These are phyloP conservation scores for Diaporthe destruens DNA, from an alignment of 2,329 filamentous ascomycete species.

Conservation along the genomic window DNA sequence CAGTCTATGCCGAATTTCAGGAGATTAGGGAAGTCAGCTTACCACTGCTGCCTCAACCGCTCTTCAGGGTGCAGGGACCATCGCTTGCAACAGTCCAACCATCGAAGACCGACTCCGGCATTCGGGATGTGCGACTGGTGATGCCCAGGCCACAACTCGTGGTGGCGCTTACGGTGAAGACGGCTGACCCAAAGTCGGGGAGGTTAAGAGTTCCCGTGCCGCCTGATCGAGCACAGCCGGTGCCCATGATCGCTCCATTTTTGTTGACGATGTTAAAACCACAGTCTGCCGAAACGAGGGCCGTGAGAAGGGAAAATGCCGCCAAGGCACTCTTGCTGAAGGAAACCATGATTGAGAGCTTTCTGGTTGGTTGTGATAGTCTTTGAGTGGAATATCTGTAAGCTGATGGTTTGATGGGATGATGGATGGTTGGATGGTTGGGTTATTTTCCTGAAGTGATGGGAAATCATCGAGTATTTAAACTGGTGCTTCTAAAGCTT, in stretches of 20 bases:
- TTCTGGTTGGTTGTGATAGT: neutral
- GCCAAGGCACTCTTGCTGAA: constrained; percentile 7
- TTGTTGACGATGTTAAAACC: constrained; percentile 6
- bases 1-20: no score
- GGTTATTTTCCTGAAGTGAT: neutral
- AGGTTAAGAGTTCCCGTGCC: neutral
- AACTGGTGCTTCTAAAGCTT: no score
- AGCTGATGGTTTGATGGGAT: neutral
- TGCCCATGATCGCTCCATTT: neutral
- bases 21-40: no score
- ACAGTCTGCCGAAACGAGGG: constrained; percentile 12
- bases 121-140: neutral
- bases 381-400: neutral
- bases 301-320: constrained; percentile 10
- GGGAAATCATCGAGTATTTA: constrained; percentile 1
- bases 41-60: neutral
- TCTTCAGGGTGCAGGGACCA: neutral
- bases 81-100: constrained; percentile 4
- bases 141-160: neutral
- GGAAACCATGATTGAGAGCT: constrained; percentile 8
- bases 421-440: no score
- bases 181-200: constrained; percentile 1
- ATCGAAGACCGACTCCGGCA: neutral
- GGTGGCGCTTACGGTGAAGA: neutral
- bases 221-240: neutral